Evolutionary conservation across 192 early-diverging fungal species (phyloP), one percentile per base, ranked within the genome.

Genomic region (Backusella parvicylindrica): DNA sequence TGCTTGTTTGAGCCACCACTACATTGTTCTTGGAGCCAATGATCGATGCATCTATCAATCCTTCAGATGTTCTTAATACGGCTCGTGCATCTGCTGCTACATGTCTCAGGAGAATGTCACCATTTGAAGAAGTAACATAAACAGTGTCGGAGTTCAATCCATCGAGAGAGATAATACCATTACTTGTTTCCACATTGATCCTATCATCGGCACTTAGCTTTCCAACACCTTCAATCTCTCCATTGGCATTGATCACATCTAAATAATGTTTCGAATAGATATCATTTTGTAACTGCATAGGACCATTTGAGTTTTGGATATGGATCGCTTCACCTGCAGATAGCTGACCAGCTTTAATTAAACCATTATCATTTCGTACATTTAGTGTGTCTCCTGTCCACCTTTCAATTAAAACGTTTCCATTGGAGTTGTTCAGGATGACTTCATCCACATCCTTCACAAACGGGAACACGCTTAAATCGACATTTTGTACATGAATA

Each of bases 301-400:
- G 35, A 30, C 18, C 68, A 47, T 70, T 70, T 18, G 35, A 38
- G 7, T 41, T 47, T 43, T 47, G 21, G 15, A 70, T 70, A 70
- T 18, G 37, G 13, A 70, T 70, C 0, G 37, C 30, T 30, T 41
- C 37, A 43, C 68, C 40, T 43, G 68, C 37, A 30, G 40, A 38
- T 15, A 70, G 15, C 23, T 43, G 37, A 6, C 68, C 68, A 18
- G 47, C 15, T 4, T 70, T 70, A 23, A 70, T 16, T 6, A 41
- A 37, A 5, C 38, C 23, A 41, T 70, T 41, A 43, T 38, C 26
- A 16, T 35, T 70, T 28, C 38, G 26, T 28, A 70, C 26, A 38
- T 26, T 41, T 43, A 70, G 38, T 28, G n/a, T 30, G 30, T 70
- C 40, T 8, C 68, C 68, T 21, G 68, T 40, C 68, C 68, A 70